Base-by-base conservation (phyloP, 78 protist species). In the Dictyostelium intermedium region DNA sequence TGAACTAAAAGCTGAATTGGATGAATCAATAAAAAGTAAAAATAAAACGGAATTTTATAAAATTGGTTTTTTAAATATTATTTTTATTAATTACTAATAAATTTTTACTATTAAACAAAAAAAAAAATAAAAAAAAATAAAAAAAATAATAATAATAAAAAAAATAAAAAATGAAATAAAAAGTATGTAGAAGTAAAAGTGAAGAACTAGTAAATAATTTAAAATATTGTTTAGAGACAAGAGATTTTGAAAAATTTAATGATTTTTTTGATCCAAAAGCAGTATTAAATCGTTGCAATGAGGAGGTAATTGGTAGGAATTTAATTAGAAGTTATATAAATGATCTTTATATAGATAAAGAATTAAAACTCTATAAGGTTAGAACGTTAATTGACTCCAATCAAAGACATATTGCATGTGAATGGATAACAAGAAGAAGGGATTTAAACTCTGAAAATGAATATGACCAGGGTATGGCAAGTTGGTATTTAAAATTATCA, bases 251-350 rank as follows among this genome's bases (percentile, higher is more conserved):
- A 6, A 23, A 85, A 3, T 76, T 85, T 34, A 83, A 85, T 34
- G 18, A 35, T 4, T 37, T 43, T 35, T 85, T 85, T 27, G 92
- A 85, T 74, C 92, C 92, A 34, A 85, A 85, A 60, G 47, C 92
- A 23, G 92, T 85, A 30, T 76, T 76, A 25, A 85, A 85, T 76
- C 60, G 79, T 32, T 25, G 69, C 23, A 85, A 85, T 77, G 72
- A 73, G 32, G 92, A 85, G 41, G 43, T 85, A 8, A 85, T 85
- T 85, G 92, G 92, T 47, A 85, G 92, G 76, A 20, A 43, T 37
- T 76, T 34, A 73, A 85, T 85, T 39, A 27, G 41, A 27, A 53
- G 35, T 45, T 81, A 16, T 60, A 39, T 81, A 14, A 23, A 34
- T 13, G 25, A 53, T 39, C 61, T 18, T 32, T 56, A 74, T 45